Conservation (phyloP, 2,329 filamentous ascomycete species). For the Stachybotrys chartarum region DNA sequence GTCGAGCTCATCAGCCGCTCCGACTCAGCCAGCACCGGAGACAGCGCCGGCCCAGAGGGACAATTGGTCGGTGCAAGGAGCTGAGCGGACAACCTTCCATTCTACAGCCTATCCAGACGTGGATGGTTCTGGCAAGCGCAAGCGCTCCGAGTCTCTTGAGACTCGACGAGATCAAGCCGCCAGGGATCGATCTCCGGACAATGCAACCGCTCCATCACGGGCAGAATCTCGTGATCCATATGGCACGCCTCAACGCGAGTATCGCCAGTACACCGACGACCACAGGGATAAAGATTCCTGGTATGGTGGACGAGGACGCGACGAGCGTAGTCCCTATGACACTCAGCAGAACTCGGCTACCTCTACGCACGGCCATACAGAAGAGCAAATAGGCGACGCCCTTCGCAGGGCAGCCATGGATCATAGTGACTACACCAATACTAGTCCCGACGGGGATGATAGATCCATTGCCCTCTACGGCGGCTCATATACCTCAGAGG, state of each 20-base stretch:
- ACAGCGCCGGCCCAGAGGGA: constrained; percentile 21
- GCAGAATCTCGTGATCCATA: constrained; percentile 34
- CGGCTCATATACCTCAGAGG: constrained; percentile 37
- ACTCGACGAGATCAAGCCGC: constrained; percentile 26
- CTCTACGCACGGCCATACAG: constrained; percentile 36
- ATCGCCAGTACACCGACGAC: constrained; percentile 37
- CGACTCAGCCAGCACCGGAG: constrained; percentile 17
- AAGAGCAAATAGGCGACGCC: constrained; percentile 41
- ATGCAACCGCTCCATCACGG: constrained; percentile 19
- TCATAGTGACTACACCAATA: constrained; percentile 41
- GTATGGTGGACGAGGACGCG: constrained; percentile 39
- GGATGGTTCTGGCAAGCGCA: constrained; percentile 56
- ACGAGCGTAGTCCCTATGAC: constrained; percentile 38
- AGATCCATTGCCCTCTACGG: constrained; percentile 31
- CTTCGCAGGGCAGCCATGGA: constrained; percentile 37
- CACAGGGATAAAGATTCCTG: constrained; percentile 42
- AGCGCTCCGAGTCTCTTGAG: constrained; percentile 60
- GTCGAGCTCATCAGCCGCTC: constrained; percentile 14
- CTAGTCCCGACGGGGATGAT: constrained; percentile 50
- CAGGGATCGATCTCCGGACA: constrained; percentile 27
- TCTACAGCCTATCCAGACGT: constrained; percentile 32
- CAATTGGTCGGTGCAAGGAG: constrained; percentile 31
- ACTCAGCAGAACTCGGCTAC: constrained; percentile 39
- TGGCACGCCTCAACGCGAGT: constrained; percentile 35
- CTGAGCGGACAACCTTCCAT: constrained; percentile 34